Base-by-base conservation (phyloP, 768 basidiomycete species). In the Sporobolomyces roseus region DNA sequence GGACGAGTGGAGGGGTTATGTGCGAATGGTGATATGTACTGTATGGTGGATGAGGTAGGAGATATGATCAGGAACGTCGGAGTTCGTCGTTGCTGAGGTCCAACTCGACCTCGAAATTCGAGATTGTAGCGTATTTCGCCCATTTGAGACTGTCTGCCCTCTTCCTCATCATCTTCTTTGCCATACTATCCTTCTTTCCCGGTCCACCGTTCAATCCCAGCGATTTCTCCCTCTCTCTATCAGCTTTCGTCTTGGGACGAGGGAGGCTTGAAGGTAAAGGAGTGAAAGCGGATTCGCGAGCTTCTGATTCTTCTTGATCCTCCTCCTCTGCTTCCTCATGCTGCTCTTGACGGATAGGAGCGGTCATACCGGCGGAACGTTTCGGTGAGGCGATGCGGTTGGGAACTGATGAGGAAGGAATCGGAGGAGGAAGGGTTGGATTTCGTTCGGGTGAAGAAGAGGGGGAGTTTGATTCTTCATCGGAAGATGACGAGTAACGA, bases 81-180 rank as follows among this genome's bases (percentile, higher is more conserved):
- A 72, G 58, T 9, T 72, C 71, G 30, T 68, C 71, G 49, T 65
- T 65, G 25, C 61, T 63, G 16, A 72, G 41, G n/a, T 65, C 63
- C 46, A 72, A 61, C 30, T 68, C 67, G 43, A 72, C 21, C 35
- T 66, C 45, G 35, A 71, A 63, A 17, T 52, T n/a, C 7, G 63
- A 66, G 1, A 29, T 21, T 19, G 50, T 61, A 21, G 66, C 71
- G 46, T 68, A 72, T 61, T 72, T 72, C 49, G 66, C 63, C 71
- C 71, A 72, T 66, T 72, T 72, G 60, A 68, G 30, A 21, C 51
- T 54, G 41, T 72, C 63, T 3, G 71, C 71, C 3, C 71, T 17
- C 48, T 67, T 68, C 19, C 67, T 21, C 21, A 55, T 65, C 14
- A 72, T 27, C 45, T 64, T 65, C 41, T 54, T 54, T 13, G 63